A percentile compares a stretch with the other conserved stretches of the same genome.
These are phyloP conservation scores for Acacia melanoxylon DNA, from an alignment of 306 rosid species.

Conservation along the genomic window DNA sequence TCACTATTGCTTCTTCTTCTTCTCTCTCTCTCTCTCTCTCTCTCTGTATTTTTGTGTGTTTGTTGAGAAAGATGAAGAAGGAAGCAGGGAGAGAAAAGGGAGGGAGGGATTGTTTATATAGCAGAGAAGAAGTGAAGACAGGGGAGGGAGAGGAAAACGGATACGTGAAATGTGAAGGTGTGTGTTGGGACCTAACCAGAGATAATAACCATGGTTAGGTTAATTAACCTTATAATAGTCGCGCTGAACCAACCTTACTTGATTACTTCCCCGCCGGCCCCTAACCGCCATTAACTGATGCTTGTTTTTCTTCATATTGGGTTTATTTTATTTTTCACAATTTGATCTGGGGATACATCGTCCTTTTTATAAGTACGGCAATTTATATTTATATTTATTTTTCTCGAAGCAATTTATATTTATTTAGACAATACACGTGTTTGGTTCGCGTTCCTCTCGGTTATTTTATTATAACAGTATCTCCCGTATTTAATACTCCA, in stretches of 20 bases:
- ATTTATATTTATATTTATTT: neutral
- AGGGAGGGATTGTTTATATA: slow-evolving; percentile 37
- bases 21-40: neutral
- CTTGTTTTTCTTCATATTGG: neutral
- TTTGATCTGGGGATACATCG: neutral
- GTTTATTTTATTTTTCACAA: neutral
- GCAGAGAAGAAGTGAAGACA: slow-evolving; percentile 3
- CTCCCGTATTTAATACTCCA: too few species aligned
- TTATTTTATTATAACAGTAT: neutral
- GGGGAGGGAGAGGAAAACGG: neutral
- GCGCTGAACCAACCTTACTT: slow-evolving; percentile 7
- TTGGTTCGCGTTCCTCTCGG: slow-evolving; percentile 25
- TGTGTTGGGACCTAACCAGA: neutral
- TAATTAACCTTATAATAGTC: neutral
- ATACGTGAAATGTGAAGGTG: neutral
- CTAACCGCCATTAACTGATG: slow-evolving; percentile 54
- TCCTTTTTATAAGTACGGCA: slow-evolving; percentile 32
- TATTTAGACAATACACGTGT: neutral
- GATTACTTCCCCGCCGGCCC: slow-evolving; percentile 13
- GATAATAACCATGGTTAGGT: slow-evolving; percentile 41
- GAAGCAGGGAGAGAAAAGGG: slow-evolving; percentile 5
- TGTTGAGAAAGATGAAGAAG: neutral
- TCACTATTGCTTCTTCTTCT: slow-evolving; percentile 23
- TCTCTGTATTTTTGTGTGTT: neutral
- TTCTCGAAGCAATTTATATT: slow-evolving; percentile 10